Base-by-base conservation (phyloP, 169 alveolate species). In the Eimeria acervulina region DNA sequence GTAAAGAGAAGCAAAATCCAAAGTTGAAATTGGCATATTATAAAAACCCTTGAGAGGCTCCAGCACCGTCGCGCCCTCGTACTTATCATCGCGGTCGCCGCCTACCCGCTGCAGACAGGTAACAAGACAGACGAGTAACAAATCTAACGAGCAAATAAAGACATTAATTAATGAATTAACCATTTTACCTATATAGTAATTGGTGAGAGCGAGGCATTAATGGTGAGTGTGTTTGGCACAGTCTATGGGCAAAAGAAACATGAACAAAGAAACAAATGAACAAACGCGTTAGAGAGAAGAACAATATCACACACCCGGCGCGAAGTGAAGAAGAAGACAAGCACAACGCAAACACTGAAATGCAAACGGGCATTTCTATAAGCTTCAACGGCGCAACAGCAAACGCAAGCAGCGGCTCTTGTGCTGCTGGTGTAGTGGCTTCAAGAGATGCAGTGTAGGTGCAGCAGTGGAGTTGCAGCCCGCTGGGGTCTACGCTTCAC, bases 1-100 rank as follows among this genome's bases (percentile, higher is more conserved):
- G 97, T 99, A 99, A 90, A 99, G 98, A 59, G 99, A 99, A 40
- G 99, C 99, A 97, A 99, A 99, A 97, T 99, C 99, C 68, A 99
- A 98, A 31, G 99, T 99, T 4, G 99, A 99, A 55, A 99, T 99
- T 28, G 99, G 99, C 95, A 97, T 97, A n/a, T 98, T 98, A 96
- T 99, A 99, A 97, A 98, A 99, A 3, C 99, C 99, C 93, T 99
- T 83, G 96, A 96, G 92, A 0, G 99, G 99, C 66, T 98, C 99
- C 72, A 99, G 95, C 36, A 99, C 99, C 23, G 99, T 98, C 76
- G 99, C 99, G 59, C 99, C 99, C 97, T 99, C 99, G 95, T 87
- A 97, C 94, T 95, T 88, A 81, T 44, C 96, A 70, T 61, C 74
- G 55, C 81, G 80, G 93, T 84, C 96, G 2, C 94, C 92, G 59